Conservation (phyloP, 2,329 filamentous ascomycete species). For the Corinectria fuckeliana region DNA sequence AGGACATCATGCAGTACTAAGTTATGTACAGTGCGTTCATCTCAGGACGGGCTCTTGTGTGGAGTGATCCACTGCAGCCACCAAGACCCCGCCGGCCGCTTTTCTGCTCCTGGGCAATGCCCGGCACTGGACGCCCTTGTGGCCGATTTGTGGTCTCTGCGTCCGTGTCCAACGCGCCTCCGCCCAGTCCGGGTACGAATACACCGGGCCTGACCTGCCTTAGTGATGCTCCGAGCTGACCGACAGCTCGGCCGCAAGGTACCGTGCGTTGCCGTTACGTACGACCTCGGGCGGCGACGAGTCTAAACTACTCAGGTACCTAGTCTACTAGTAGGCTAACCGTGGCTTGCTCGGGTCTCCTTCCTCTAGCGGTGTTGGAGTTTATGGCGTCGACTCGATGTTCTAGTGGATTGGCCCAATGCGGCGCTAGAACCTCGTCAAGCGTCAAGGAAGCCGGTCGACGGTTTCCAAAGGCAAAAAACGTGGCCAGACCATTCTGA, state of each 20-base stretch:
- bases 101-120: constrained; percentile 5
- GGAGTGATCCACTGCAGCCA: constrained; percentile 10
- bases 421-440: constrained; percentile 24
- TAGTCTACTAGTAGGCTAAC: too few species aligned
- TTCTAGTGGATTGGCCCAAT: constrained; percentile 17
- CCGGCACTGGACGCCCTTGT: neutral
- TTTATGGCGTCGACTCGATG: constrained; percentile 8
- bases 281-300: constrained; percentile 5
- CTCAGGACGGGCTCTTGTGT: constrained; percentile 3
- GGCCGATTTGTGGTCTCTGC: neutral
- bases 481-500: constrained; percentile 13
- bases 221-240: neutral
- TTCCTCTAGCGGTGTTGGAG: constrained; percentile 1
- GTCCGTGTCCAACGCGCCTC: neutral
- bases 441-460: constrained; percentile 13
- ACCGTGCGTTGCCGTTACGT: constrained; percentile 10
- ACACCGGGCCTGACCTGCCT: neutral
- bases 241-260: constrained; percentile 4
- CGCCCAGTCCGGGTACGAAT: neutral
- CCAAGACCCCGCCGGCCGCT: constrained; percentile 8
- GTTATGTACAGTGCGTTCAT: neutral
- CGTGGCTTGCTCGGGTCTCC: constrained; percentile 1
- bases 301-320: too few species aligned
- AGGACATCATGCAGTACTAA: neutral
- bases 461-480: constrained; percentile 21